phyloP scores from a whole-genome alignment of 352 stramenopile genomes.

The Globisporangium acanthophoron region DNA sequence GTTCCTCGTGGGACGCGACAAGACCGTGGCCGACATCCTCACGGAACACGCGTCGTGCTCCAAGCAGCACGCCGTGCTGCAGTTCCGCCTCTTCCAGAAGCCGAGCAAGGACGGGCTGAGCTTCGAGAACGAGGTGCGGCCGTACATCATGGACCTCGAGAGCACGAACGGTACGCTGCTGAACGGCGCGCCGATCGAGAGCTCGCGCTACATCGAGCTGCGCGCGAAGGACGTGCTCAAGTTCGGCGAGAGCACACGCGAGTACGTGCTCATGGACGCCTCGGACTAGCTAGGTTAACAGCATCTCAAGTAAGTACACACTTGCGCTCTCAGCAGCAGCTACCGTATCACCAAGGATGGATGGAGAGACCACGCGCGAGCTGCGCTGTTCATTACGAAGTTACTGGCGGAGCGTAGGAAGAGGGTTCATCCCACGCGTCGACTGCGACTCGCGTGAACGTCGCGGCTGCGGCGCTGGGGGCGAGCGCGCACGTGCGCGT shows the following conservation, averaged over 20 bases:
- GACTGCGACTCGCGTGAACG: not conserved
- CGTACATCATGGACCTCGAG: constrained; percentile 98
- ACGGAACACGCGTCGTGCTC: constrained; percentile 94
- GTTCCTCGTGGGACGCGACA: constrained; percentile 93
- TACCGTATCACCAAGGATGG: not conserved
- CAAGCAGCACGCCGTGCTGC: constrained; percentile 97
- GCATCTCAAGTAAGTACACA: not conserved
- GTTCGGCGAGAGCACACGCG: constrained; percentile 95
- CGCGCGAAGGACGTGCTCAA: constrained; percentile 93
- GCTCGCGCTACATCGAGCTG: constrained; percentile 96
- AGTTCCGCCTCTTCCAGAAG: constrained; percentile 89
- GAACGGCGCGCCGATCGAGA: constrained; percentile 92
- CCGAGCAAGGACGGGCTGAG: constrained; percentile 47
- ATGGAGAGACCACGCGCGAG: too few relatives aligned
- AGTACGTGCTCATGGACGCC: constrained; percentile 95
- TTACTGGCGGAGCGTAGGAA: not conserved
- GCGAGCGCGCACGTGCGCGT: not conserved
- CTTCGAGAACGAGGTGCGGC: constrained; percentile 67
- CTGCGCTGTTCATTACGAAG: constrained; percentile 3
- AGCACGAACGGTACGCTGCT: constrained; percentile 98
- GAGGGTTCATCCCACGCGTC: not conserved
- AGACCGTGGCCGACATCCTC: constrained; percentile 92
- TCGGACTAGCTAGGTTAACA: constrained; percentile 9
- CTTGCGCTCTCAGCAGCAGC: not conserved
- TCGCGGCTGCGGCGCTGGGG: not conserved